These are phyloP conservation scores for Aspergillus asperescens DNA, from an alignment of 495 filamentous ascomycete genomes.

Conservation along the genomic window DNA sequence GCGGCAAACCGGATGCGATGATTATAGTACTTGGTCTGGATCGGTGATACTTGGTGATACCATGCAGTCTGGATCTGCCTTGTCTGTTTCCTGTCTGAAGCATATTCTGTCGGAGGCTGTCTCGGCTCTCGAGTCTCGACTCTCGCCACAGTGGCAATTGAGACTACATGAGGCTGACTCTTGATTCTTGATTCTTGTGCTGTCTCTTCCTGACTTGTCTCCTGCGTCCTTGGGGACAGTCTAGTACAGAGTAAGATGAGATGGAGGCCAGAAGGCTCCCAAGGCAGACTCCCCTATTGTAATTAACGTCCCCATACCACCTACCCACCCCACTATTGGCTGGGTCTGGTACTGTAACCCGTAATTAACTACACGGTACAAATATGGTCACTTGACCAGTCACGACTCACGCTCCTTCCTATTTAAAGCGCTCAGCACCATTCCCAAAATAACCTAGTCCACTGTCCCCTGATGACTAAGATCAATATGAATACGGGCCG, in stretches of 20 bases:
- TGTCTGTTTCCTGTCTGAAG: not conserved
- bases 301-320: not conserved
- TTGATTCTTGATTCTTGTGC: not conserved
- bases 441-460: not conserved
- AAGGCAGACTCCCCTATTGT: conserved; percentile 7
- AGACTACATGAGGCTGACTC: conserved; percentile 15
- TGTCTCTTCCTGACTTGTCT: not conserved
- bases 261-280: too few species aligned
- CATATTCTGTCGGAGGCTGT: not conserved
- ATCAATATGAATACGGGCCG: not conserved
- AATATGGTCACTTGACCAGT: conserved; percentile 9
- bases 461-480: conserved; percentile 1
- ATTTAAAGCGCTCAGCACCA: not conserved
- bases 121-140: too few species aligned
- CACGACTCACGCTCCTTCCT: too few species aligned
- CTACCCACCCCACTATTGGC: not conserved
- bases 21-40: not conserved
- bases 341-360: not conserved
- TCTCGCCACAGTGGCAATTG: conserved; percentile 4
- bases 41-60: too few species aligned
- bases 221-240: not conserved
- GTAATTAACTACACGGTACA: conserved; percentile 1
- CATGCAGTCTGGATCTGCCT: not conserved
- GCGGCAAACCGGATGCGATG: conserved; percentile 19
- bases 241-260: too few species aligned